Evolutionary conservation across 345 rosid species (phyloP).

Genomic region (Salix koriyanagi): DNA sequence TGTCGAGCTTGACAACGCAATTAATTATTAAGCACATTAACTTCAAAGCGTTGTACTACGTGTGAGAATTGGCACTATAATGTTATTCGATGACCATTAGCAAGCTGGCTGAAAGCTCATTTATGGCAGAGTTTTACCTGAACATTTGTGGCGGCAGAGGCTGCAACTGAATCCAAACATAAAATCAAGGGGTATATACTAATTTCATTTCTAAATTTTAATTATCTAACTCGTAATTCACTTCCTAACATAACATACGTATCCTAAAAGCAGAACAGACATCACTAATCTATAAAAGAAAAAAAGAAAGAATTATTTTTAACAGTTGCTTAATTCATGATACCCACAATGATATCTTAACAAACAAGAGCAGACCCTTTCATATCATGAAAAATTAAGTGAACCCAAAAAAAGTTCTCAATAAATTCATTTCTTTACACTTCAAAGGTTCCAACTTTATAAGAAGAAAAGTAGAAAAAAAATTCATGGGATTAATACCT

Average conservation of each 20-base stretch:
- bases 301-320: no score
- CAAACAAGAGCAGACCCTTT: background rate
- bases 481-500: slow-evolving; percentile 20
- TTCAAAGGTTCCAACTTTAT: background rate
- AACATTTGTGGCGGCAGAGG: background rate
- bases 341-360: background rate
- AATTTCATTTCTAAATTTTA: no score
- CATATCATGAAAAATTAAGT: background rate
- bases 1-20: background rate
- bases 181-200: no score
- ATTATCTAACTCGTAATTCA: no score
- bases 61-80: background rate
- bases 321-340: no score
- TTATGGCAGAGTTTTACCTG: background rate
- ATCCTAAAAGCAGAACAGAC: no score
- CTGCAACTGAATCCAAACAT: no score
- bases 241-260: no score
- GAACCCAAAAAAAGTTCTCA: background rate
- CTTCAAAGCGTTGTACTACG: background rate
- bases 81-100: background rate
- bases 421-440: no score
- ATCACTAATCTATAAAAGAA: no score
- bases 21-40: background rate
- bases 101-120: background rate
- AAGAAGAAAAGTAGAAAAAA: background rate